Conservation (phyloP, 116 monocot species). For the Trichopus zeylanicus region DNA sequence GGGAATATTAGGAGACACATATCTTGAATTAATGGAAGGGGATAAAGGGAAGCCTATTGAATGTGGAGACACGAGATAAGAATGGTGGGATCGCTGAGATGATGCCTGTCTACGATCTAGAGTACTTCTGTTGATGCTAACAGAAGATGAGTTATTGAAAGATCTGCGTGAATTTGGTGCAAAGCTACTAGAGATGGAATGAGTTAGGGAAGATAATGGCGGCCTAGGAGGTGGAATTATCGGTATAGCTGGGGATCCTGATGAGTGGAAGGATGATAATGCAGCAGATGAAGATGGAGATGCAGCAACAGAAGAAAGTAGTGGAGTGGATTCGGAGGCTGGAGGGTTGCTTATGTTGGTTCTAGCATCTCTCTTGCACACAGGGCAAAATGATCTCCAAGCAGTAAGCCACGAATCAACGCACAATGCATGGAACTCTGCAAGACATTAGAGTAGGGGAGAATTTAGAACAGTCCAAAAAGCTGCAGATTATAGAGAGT, state of each 20-base stretch:
- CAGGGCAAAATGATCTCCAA: constrained; percentile 3
- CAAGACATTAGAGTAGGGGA: not conserved
- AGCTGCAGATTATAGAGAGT: too few relatives aligned
- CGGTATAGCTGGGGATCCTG: constrained; percentile 46
- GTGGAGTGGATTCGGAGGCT: constrained; percentile 14
- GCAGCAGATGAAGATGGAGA: constrained; percentile 18
- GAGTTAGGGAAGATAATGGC: constrained; percentile 25
- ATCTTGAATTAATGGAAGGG: constrained; percentile 45
- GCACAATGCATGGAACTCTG: constrained; percentile 1
- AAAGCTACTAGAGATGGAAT: constrained; percentile 24
- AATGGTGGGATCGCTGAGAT: constrained; percentile 42
- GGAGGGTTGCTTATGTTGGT: not conserved
- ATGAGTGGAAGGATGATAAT: constrained; percentile 52
- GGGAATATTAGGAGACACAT: constrained; percentile 31
- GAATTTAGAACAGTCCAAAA: not conserved
- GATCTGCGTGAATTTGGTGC: constrained; percentile 27
- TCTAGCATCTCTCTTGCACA: constrained; percentile 3
- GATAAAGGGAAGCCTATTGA: constrained; percentile 36
- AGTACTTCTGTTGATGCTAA: constrained; percentile 47
- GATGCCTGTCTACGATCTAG: constrained; percentile 41
- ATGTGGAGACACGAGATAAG: constrained; percentile 39
- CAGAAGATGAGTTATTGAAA: constrained; percentile 30
- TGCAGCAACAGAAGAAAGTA: constrained; percentile 32
- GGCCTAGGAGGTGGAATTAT: constrained; percentile 30
- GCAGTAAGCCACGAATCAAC: not conserved